A percentile compares a stretch with the other conserved stretches of the same genome.
These are phyloP conservation scores for Hypoxylon fuscum DNA, from an alignment of 495 filamentous ascomycete species.

Conservation along the genomic window DNA sequence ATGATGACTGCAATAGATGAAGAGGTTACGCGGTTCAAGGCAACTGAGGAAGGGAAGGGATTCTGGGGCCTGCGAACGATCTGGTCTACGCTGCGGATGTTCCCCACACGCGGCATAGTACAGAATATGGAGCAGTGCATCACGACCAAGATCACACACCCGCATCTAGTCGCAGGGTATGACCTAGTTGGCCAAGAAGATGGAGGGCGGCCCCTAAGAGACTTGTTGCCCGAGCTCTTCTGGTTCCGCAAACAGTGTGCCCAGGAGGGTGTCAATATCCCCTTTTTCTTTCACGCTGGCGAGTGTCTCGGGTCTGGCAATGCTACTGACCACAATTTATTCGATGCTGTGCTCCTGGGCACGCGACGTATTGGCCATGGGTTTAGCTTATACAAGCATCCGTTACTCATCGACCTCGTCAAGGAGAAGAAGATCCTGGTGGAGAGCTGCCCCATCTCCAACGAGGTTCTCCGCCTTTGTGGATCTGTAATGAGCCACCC, in stretches of 20 bases:
- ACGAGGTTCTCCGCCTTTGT: conserved; percentile 81
- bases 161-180: conserved; percentile 83
- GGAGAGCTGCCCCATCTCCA: conserved; percentile 87
- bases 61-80: conserved; percentile 93
- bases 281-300: conserved; percentile 95
- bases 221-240: conserved; percentile 83
- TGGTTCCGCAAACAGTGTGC: conserved; percentile 90
- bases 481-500: conserved; percentile 80
- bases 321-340: conserved; percentile 82
- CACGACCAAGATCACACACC: conserved; percentile 77
- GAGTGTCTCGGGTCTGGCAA: conserved; percentile 83
- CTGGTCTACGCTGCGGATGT: conserved; percentile 76
- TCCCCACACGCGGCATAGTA: conserved; percentile 71
- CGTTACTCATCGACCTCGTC: conserved; percentile 83
- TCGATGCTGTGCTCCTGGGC: conserved; percentile 87
- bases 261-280: conserved; percentile 82
- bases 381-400: conserved; percentile 89
- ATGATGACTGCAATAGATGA: conserved; percentile 78
- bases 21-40: conserved; percentile 79
- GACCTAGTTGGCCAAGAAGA: conserved; percentile 92
- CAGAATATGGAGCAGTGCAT: conserved; percentile 88
- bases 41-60: conserved; percentile 69
- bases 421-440: conserved; percentile 88
- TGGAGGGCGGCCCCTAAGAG: conserved; percentile 73
- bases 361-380: conserved; percentile 90